phyloP scores from a whole-genome alignment of 495 filamentous ascomycete genomes.

The Penicillium mononematosum region DNA sequence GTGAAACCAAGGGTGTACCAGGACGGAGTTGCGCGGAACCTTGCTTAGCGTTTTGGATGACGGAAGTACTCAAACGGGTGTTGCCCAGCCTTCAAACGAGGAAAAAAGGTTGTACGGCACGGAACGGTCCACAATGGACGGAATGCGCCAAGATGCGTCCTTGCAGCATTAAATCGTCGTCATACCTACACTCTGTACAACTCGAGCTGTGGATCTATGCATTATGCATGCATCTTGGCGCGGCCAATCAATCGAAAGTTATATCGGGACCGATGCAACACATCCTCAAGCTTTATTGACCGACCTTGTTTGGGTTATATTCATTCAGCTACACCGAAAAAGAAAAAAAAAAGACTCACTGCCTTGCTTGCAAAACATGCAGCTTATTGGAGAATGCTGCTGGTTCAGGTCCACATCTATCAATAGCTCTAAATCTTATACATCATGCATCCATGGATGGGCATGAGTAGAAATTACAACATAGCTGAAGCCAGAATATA shows the following conservation, averaged over 20 bases:
- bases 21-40: no score
- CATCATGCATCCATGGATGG: slow-evolving; percentile 1
- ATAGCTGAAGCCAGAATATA: not conserved
- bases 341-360: not conserved
- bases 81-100: not conserved
- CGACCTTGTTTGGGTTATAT: not conserved
- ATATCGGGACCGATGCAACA: not conserved
- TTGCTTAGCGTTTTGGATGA: not conserved
- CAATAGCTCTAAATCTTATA: not conserved
- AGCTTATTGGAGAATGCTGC: not conserved
- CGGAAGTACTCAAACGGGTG: not conserved
- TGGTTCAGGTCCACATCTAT: not conserved
- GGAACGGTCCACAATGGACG: slow-evolving; percentile 2
- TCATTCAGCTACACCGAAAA: not conserved
- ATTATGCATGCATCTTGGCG: slow-evolving; percentile 1
- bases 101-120: slow-evolving; percentile 1
- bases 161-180: slow-evolving; percentile 2
- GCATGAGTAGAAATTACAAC: not conserved
- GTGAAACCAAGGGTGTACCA: no score
- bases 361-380: not conserved
- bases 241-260: not conserved
- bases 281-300: not conserved
- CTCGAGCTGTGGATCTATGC: not conserved
- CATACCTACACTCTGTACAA: slow-evolving; percentile 1
- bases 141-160: not conserved